These are phyloP conservation scores for Termitomyces sp. DNA, from an alignment of 768 basidiomycete genomes.

Conservation along the genomic window DNA sequence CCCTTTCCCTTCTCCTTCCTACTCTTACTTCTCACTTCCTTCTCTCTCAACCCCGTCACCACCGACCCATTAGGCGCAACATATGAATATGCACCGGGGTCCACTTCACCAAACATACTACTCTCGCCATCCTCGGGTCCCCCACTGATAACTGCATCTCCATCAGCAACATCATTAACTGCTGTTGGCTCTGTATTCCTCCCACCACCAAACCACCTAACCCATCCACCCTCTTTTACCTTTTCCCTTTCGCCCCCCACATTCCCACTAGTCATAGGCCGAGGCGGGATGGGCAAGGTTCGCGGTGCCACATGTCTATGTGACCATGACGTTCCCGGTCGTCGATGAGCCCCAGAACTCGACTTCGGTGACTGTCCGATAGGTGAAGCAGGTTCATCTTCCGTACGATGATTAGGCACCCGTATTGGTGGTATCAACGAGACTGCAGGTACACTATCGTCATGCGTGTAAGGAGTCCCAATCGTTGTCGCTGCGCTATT, in stretches of 20 bases:
- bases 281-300: background rate
- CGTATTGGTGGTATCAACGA: background rate
- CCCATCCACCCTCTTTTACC: conserved; percentile 4
- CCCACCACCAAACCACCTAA: conserved; percentile 8
- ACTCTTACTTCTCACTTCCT: conserved; percentile 18
- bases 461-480: background rate
- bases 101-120: background rate
- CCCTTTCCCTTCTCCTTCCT: conserved; percentile 27
- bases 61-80: background rate
- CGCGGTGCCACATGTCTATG: background rate
- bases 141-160: background rate
- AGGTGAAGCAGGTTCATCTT: background rate
- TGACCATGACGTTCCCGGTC: conserved; percentile 5
- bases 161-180: conserved; percentile 1
- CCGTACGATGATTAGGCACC: background rate
- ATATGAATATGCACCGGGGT: conserved; percentile 16
- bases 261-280: conserved; percentile 11
- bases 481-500: background rate
- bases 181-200: background rate
- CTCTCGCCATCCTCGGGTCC: background rate
- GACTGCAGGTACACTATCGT: background rate
- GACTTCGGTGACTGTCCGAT: background rate
- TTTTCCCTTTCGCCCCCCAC: background rate
- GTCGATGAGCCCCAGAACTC: background rate
- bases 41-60: conserved; percentile 9